These are phyloP conservation scores for grape (Vitis vinifera) DNA, from an alignment of 164 flowering plant genomes.

Conservation along the genomic window ASM3070453v1 NC_081814.1:5107501-5108000, in stretches of 20 bases:
- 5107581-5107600: background rate
- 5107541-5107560: background rate
- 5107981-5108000: background rate
- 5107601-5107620: background rate
- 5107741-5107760: constrained; percentile 2
- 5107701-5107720: background rate
- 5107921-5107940: no score
- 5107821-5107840: background rate
- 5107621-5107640: background rate
- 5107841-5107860: background rate
- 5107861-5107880: background rate
- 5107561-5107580: constrained; percentile 1
- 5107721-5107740: constrained; percentile 5
- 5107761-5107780: background rate
- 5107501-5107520: background rate
- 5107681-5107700: background rate
- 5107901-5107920: no score
- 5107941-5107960: background rate
- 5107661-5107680: background rate
- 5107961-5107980: background rate
- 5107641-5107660: background rate
- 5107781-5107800: constrained; percentile 1
- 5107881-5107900: background rate
- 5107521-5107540: background rate
- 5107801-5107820: background rate